Conservation (phyloP, 2,329 filamentous ascomycete genomes). For the Ophiostoma novo-ulmi region DNA sequence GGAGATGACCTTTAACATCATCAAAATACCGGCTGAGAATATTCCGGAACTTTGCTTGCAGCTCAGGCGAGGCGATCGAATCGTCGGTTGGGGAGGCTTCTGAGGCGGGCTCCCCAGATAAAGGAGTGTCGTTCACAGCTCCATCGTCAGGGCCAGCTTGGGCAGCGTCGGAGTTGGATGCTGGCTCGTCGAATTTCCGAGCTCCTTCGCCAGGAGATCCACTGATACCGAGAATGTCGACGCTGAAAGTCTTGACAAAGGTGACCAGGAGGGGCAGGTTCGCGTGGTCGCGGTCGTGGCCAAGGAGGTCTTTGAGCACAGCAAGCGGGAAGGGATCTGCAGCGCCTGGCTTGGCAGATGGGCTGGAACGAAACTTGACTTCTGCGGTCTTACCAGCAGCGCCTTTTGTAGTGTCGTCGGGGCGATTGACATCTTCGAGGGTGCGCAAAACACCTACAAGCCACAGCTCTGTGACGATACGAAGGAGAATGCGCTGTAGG, state of each 20-base stretch:
- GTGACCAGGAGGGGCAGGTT: constrained; percentile 89
- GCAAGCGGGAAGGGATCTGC: constrained; percentile 93
- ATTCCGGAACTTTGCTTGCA: constrained; percentile 80
- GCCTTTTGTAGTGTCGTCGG: constrained; percentile 59
- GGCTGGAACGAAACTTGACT: constrained; percentile 50
- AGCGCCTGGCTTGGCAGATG: constrained; percentile 52
- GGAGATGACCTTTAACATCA: constrained; percentile 80
- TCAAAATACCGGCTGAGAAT: constrained; percentile 86
- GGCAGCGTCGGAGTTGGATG: neutral
- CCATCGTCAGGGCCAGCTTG: neutral
- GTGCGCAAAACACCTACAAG: constrained; percentile 83
- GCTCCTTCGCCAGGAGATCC: constrained; percentile 61
- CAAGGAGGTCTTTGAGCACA: constrained; percentile 93
- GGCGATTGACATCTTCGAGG: constrained; percentile 60
- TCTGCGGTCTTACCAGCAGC: constrained; percentile 59
- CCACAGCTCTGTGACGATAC: constrained; percentile 94
- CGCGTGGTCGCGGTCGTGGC: constrained; percentile 84
- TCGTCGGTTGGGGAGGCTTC: constrained; percentile 47
- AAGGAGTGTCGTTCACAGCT: neutral
- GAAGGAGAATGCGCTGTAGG: constrained; percentile 77
- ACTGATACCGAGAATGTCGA: constrained; percentile 86
- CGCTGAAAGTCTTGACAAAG: constrained; percentile 93
- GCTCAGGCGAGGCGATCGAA: constrained; percentile 68
- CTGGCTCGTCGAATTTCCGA: constrained; percentile 65
- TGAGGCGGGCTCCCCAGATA: constrained; percentile 7